Evolutionary conservation across 2,329 filamentous ascomycete genomes (phyloP).

Genomic region (Neopestalotiopsis sp.): DNA sequence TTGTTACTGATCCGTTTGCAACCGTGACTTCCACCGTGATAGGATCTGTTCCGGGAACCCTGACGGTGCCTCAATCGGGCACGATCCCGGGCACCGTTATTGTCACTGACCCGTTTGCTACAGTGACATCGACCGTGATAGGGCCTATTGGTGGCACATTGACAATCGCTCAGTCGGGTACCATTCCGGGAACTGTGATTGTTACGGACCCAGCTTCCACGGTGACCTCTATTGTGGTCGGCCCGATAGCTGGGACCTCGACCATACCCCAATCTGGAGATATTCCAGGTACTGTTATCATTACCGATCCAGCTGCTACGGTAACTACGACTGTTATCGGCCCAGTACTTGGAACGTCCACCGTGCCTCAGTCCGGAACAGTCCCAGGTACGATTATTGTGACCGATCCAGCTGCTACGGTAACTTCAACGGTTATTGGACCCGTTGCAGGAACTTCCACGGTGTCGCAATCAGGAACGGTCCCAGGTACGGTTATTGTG

Average conservation of each 20-base stretch:
- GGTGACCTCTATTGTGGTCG: neutral
- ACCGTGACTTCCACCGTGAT: neutral
- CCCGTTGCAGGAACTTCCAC: neutral
- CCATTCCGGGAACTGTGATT: neutral
- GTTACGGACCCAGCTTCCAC: neutral
- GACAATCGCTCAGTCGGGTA: too few relatives aligned
- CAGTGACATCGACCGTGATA: neutral
- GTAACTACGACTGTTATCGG: neutral
- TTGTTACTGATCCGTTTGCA: neutral
- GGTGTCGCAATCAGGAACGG: neutral
- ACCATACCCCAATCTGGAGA: neutral
- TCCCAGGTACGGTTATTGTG: neutral
- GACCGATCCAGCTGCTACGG: neutral
- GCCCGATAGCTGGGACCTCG: neutral
- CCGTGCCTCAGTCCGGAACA: neutral
- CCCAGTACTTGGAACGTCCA: neutral
- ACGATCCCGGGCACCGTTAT: too few relatives aligned
- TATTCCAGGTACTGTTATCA: neutral
- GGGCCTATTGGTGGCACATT: neutral
- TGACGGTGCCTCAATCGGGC: too few relatives aligned
- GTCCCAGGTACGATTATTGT: neutral
- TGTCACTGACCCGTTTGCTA: too few relatives aligned
- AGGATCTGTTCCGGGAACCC: neutral
- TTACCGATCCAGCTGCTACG: neutral
- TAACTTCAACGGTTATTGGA: neutral